These are phyloP conservation scores for Ophiostoma ips DNA, from an alignment of 2,329 filamentous ascomycete species.

Conservation along the genomic window DNA sequence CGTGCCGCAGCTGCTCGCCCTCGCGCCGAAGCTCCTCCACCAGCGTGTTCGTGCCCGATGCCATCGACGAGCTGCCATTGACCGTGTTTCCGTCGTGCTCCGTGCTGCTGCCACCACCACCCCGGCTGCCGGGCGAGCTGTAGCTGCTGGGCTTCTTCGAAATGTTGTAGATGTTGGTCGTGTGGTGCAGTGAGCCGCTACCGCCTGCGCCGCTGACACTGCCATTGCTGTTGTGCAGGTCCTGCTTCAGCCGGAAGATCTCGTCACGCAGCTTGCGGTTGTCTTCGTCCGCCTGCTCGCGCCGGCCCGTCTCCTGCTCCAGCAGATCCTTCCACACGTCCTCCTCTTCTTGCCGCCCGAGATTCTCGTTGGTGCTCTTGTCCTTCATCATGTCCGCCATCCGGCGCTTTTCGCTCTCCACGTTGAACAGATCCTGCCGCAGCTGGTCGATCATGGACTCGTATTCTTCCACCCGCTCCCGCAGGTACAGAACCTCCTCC, in stretches of 20 bases:
- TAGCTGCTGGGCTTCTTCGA: slow-evolving; percentile 39
- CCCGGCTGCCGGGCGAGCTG: not conserved
- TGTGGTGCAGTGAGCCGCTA: slow-evolving; percentile 33
- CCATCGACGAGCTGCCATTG: slow-evolving; percentile 25
- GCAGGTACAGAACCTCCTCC: slow-evolving; percentile 71
- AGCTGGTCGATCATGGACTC: slow-evolving; percentile 73
- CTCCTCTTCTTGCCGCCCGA: slow-evolving; percentile 46
- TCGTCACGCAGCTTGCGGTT: slow-evolving; percentile 75
- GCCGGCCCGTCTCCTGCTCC: slow-evolving; percentile 76
- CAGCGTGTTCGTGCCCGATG: slow-evolving; percentile 49
- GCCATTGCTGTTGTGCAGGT: slow-evolving; percentile 27
- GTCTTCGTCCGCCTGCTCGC: slow-evolving; percentile 84
- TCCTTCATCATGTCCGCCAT: slow-evolving; percentile 64
- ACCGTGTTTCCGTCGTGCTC: slow-evolving; percentile 31
- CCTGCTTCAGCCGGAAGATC: slow-evolving; percentile 56
- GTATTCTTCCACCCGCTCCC: slow-evolving; percentile 75
- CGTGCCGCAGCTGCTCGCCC: slow-evolving; percentile 67
- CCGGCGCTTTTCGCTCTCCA: slow-evolving; percentile 74
- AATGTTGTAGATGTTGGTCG: slow-evolving; percentile 54
- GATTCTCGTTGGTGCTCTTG: slow-evolving; percentile 37
- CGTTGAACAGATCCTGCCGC: slow-evolving; percentile 59
- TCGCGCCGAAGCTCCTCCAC: slow-evolving; percentile 61
- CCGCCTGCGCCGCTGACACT: slow-evolving; percentile 9
- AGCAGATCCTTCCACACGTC: slow-evolving; percentile 94
- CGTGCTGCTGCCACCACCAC: slow-evolving; percentile 17